Base-by-base conservation (phyloP, 2,329 filamentous ascomycete genomes). In the Periconia macrospinosa region DNA sequence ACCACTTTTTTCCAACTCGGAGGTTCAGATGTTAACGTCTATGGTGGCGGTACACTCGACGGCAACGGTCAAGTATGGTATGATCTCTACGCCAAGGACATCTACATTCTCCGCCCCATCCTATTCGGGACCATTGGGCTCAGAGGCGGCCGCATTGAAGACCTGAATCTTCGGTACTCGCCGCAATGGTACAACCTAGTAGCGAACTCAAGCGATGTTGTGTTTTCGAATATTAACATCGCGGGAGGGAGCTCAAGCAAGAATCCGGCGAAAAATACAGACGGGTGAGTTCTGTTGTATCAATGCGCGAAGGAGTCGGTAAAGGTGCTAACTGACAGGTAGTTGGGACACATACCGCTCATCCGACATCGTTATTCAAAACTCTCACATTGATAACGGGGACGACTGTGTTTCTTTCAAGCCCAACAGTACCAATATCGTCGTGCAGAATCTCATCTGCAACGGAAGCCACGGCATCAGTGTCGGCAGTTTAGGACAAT, bases 321-420 rank as follows among this genome's bases (percentile, higher is more conserved):
- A 27, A 3, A 7, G 3, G 13, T 18, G n/a, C 46, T 48, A 14
- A 48, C 17, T 13, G 23, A 30, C 13, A 14, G 17, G 8, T 15
- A 52, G 45, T 69, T 81, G 83, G 82, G 83, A 87, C 58, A 86
- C 82, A 1, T 86, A 88, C 65, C 82, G 85, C 8, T 84, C 81
- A 13, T 74, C 78, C 20, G 81, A 83, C 47, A 79, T 90, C 35
- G 81, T 86, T 0, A 88, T 90, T 35, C 86, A 89, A 63, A 83
- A 89, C 66, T 88, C 83, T 0, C 71, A 81, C 23, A 81, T 86
- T 58, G 78, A 83, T 68, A 88, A 88, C 60, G 84, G 83, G 35
- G 86, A 89, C 66, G 85, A 91, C 67, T 90, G 88, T 55, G 85
- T 90, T 13, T 86, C 86, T 0, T 90, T 90, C 79, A 90, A 90